Evolutionary conservation across 2,329 filamentous ascomycete species (phyloP).

Genomic region (Curvularia verruculosa): DNA sequence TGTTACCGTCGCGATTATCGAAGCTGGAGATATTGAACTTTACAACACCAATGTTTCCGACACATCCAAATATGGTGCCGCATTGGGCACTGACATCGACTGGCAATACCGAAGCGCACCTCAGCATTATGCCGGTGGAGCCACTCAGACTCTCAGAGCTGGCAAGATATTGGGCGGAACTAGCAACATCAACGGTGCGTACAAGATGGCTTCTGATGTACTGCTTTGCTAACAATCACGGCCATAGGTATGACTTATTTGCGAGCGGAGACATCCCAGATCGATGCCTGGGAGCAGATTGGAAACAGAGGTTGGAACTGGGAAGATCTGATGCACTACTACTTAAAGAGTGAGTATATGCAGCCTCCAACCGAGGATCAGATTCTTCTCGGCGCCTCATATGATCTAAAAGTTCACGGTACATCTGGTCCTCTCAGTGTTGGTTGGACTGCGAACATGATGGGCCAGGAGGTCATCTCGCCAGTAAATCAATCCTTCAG

Average conservation of each 20-base stretch:
- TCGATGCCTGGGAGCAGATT: slow-evolving; percentile 2
- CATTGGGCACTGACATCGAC: slow-evolving; percentile 1
- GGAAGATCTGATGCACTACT: slow-evolving; percentile 3
- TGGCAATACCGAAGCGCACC: slow-evolving; percentile 5
- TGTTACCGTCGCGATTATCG: slow-evolving; percentile 2
- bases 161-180: slow-evolving; percentile 1
- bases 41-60: slow-evolving; percentile 3
- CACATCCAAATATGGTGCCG: slow-evolving; percentile 1
- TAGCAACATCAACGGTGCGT: slow-evolving; percentile 5
- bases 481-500: not conserved
- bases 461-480: not conserved
- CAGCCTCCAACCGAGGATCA: not conserved
- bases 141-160: not conserved
- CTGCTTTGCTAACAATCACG: not conserved
- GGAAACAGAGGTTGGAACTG: slow-evolving; percentile 3
- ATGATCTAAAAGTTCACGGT: not conserved
- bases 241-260: not conserved
- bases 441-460: slow-evolving; percentile 3
- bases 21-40: slow-evolving; percentile 1
- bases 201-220: not conserved
- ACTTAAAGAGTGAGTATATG: slow-evolving; percentile 2
- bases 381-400: slow-evolving; percentile 1
- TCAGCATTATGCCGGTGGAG: not conserved
- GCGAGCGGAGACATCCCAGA: slow-evolving; percentile 1
- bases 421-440: not conserved